Conservation (phyloP, 768 basidiomycete genomes). For the Exidia glandulosa region DNA sequence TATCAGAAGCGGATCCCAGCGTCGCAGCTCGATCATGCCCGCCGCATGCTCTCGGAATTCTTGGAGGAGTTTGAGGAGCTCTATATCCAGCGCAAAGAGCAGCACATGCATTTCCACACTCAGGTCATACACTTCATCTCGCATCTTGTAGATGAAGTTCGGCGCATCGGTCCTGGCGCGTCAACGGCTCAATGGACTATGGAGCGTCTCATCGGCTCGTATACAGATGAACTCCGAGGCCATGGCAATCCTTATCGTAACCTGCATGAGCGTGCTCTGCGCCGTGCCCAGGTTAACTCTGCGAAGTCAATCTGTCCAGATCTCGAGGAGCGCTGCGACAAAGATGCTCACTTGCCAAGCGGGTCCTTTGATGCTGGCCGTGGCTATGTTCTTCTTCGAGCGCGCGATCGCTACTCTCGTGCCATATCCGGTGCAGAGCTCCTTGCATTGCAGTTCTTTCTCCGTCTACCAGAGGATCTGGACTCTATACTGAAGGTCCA, state of each 20-base stretch:
- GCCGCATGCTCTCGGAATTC: constrained; percentile 17
- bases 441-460: background rate
- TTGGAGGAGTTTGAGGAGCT: constrained; percentile 23
- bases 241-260: background rate
- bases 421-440: background rate
- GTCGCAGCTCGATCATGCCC: constrained; percentile 14
- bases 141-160: constrained; percentile 19
- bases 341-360: background rate
- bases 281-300: background rate
- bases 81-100: constrained; percentile 18
- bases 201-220: background rate
- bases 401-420: background rate
- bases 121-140: constrained; percentile 22
- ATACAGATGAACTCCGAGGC: background rate
- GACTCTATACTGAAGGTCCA: background rate
- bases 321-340: background rate
- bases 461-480: background rate
- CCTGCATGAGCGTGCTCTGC: background rate
- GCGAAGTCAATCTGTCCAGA: background rate
- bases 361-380: background rate
- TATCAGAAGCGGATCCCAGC: background rate
- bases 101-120: constrained; percentile 22
- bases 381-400: background rate
- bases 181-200: constrained; percentile 22
- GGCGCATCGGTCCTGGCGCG: constrained; percentile 13